Conservation (phyloP, 108 stramenopile species). For the Epipyxis sp. region DNA sequence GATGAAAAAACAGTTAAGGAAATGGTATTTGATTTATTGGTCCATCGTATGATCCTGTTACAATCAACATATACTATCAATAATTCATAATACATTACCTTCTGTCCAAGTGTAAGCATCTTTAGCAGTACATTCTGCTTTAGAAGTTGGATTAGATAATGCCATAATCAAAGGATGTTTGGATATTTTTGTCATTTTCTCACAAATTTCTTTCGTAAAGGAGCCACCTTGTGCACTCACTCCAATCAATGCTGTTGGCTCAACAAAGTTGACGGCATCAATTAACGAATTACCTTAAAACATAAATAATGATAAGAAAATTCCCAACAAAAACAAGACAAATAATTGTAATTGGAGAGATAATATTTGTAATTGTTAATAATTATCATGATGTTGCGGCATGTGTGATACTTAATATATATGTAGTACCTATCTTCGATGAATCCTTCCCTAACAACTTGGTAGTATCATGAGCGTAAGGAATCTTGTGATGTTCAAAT, state of each 20-base stretch:
- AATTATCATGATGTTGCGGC: no score
- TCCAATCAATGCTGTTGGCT: constrained; percentile 86
- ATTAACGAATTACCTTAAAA: constrained; percentile 23
- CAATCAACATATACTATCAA: no score
- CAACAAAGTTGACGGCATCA: constrained; percentile 50
- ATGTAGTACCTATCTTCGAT: no score
- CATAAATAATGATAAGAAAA: no score
- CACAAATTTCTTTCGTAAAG: constrained; percentile 54
- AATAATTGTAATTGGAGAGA: no score
- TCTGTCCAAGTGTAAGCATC: constrained; percentile 95
- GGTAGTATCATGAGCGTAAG: constrained; percentile 54
- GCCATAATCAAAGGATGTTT: constrained; percentile 90
- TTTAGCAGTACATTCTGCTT: constrained; percentile 90
- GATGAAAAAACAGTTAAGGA: no score
- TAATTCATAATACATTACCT: no score
- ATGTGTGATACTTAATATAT: no score
- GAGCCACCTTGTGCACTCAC: constrained; percentile 78
- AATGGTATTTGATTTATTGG: no score
- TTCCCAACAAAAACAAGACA: no score
- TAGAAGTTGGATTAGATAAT: constrained; percentile 89
- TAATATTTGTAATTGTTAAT: no score
- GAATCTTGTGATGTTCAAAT: constrained; percentile 60
- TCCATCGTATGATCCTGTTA: no score
- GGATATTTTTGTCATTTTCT: constrained; percentile 69
- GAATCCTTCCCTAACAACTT: background rate